phyloP scores from a whole-genome alignment of 108 stramenopile genomes.

The Fragilariopsis cylindrus region DNA sequence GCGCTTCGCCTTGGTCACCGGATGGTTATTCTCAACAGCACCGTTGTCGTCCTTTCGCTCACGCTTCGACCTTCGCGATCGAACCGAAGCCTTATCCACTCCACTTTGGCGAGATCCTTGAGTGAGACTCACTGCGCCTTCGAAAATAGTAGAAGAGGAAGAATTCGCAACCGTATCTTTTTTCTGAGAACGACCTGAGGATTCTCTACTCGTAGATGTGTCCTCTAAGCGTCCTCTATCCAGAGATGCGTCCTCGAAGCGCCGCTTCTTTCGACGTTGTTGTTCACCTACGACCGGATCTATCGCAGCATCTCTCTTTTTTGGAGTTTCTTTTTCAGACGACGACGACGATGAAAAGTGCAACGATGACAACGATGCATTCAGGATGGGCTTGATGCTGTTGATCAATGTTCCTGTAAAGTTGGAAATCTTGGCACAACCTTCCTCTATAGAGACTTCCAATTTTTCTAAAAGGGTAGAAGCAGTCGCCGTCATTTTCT shows the following conservation, averaged over 20 bases:
- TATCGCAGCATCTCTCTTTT: neutral
- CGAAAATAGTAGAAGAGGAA: neutral
- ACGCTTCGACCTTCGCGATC: slow-evolving; percentile 3
- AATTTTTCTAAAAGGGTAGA: too few species aligned
- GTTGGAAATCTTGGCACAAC: too few species aligned
- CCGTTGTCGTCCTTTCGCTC: neutral
- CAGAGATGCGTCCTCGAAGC: neutral
- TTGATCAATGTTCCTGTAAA: too few species aligned
- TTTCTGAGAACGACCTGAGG: neutral
- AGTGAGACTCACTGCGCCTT: slow-evolving; percentile 5
- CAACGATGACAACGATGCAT: too few species aligned
- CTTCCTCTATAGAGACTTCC: too few species aligned
- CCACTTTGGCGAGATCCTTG: slow-evolving; percentile 3
- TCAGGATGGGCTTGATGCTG: too few species aligned
- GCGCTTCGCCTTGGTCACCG: neutral
- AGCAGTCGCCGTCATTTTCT: neutral
- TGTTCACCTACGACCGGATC: neutral
- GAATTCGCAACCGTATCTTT: neutral
- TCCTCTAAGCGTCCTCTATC: neutral
- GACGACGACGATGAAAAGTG: too few species aligned
- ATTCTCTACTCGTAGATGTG: neutral
- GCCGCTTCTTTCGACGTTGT: neutral
- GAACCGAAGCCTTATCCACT: neutral
- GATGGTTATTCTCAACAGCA: neutral
- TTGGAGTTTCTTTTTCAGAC: too few species aligned